Evolutionary conservation across 2,329 filamentous ascomycete species (phyloP), one percentile per base, ranked within the genome.

Genomic region (Domatiomyces catenatus): DNA sequence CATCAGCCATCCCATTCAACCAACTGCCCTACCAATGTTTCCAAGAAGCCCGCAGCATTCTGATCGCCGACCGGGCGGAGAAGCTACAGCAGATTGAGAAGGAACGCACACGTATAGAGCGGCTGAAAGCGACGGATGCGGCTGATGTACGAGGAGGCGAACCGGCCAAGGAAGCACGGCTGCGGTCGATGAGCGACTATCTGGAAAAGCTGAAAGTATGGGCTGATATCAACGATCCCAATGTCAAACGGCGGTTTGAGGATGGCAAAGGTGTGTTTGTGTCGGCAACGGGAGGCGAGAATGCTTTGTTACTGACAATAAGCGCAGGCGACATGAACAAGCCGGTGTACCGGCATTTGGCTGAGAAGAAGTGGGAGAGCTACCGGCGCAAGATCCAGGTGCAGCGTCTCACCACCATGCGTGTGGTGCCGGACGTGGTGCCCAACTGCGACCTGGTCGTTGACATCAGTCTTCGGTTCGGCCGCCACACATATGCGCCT

Each of bases 11-110:
- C 47, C 87, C 89, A 22, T 95, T 98, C 64, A 87, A 94, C 71
- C 84, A 90, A 64, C 73, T 98, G 58, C 92, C 92, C 17, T 98
- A 93, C 71, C 90, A 96, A 75, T 92, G 86, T 69, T 98, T 96
- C 72, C 92, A 98, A 69, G 89, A 95, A 71, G 92, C 92, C 42
- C 80, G 89, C 56, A 86, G 87, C 65, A 69, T 96, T 47, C 72
- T 98, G 50, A 75, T 80, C 49, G 79, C 78, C 50, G 92, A 98
- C 65, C 79, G 90, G 42, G 73, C 81, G 57, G 78, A 90, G 68
- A 96, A 94, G 71, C 61, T 96, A 48, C 71, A 75, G 54, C 73
- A 81, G 61, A 90, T 98, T 52, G 70, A 77, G 48, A 73, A 68
- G 24, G 80, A 86, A 67, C 69, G 81, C 48, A 74, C 74, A 53